Conservation (phyloP, 2,329 filamentous ascomycete genomes). For the Talaromyces islandicus region DNA sequence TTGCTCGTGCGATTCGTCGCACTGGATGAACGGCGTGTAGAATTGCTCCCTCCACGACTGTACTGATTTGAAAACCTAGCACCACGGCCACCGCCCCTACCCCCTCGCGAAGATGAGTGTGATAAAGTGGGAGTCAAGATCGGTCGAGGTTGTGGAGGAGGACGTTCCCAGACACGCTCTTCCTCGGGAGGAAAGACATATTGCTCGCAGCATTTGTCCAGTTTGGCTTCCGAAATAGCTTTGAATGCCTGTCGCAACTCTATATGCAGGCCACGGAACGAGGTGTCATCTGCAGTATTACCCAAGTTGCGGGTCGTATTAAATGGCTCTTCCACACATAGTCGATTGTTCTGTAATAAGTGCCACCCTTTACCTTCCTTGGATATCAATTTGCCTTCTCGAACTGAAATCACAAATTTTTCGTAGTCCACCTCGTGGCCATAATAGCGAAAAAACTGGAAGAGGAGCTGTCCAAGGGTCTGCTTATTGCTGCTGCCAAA, state of each 20-base stretch:
- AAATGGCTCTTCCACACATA: constrained; percentile 97
- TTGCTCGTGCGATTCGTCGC: constrained; percentile 41
- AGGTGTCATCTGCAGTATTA: constrained; percentile 93
- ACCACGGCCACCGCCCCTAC: constrained; percentile 45
- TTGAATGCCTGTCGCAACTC: constrained; percentile 88
- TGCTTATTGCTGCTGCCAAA: constrained; percentile 78
- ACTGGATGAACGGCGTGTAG: constrained; percentile 52
- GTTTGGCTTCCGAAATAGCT: constrained; percentile 67
- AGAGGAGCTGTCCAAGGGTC: constrained; percentile 76
- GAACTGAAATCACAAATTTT: constrained; percentile 75
- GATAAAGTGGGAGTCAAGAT: constrained; percentile 39
- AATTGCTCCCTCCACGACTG: constrained; percentile 42
- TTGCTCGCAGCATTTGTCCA: constrained; percentile 79
- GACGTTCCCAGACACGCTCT: constrained; percentile 51
- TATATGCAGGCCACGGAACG: constrained; percentile 82
- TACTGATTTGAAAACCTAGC: constrained; percentile 44
- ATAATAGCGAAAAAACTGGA: constrained; percentile 93
- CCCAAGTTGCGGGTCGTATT: constrained; percentile 83
- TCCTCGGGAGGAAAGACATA: constrained; percentile 86
- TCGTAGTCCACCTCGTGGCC: constrained; percentile 90
- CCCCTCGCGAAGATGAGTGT: constrained; percentile 40
- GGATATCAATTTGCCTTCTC: constrained; percentile 69
- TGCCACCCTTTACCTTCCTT: constrained; percentile 89
- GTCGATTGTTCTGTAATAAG: constrained; percentile 67
- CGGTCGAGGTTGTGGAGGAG: constrained; percentile 51